phyloP scores from a whole-genome alignment of 441 rosid genomes.

The Adansonia rubrostipa region DNA sequence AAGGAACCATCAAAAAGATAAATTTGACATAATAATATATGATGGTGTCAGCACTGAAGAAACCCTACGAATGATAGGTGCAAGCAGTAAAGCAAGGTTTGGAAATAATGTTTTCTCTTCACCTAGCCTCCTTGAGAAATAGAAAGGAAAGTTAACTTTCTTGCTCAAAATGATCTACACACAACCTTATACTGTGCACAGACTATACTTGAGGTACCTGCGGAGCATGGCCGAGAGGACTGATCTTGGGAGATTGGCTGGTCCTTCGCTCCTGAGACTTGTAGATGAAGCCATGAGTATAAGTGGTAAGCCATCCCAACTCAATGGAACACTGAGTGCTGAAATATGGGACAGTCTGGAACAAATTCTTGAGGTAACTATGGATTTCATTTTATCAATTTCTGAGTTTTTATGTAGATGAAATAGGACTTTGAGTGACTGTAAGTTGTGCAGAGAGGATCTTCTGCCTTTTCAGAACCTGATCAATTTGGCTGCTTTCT shows the following conservation, averaged over 20 bases:
- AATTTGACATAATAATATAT: constrained; percentile 63
- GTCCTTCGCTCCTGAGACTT: constrained; percentile 75
- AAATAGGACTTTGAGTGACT: constrained; percentile 26
- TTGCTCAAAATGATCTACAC: constrained; percentile 14
- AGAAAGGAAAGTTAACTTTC: background rate
- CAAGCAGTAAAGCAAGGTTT: constrained; percentile 77
- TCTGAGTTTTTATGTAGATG: constrained; percentile 7
- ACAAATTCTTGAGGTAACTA: constrained; percentile 65
- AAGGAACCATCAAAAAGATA: constrained; percentile 46
- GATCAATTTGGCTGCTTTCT: constrained; percentile 64
- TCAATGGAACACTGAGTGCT: constrained; percentile 57
- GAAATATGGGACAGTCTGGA: constrained; percentile 82
- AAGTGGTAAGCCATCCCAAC: constrained; percentile 49
- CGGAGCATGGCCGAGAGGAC: constrained; percentile 88
- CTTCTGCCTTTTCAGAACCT: constrained; percentile 62
- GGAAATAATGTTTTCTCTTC: constrained; percentile 19
- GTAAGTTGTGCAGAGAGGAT: constrained; percentile 61
- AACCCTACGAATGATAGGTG: constrained; percentile 75
- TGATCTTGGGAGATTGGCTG: constrained; percentile 85
- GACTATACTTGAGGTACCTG: constrained; percentile 78
- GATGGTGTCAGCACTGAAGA: constrained; percentile 78
- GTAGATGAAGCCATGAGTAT: constrained; percentile 68
- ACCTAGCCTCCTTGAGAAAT: background rate
- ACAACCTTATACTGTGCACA: constrained; percentile 34
- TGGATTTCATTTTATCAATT: constrained; percentile 22